Conservation (phyloP, 805 yeast species). For the Starmerella floris region DNA sequence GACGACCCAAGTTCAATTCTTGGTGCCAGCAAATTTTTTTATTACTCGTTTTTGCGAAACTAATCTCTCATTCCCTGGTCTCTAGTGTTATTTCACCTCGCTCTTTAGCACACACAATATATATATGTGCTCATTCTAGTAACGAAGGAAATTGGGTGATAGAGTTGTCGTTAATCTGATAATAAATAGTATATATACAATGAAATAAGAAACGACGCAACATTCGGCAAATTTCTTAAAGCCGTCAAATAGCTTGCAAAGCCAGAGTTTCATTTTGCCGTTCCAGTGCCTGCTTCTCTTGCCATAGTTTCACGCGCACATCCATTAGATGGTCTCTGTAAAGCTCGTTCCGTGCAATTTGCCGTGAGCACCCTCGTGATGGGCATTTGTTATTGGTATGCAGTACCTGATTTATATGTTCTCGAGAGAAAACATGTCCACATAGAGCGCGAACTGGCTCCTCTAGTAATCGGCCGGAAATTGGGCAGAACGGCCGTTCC, state of each 20-base stretch:
- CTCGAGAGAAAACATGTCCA: constrained; percentile 14
- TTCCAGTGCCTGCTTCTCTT: not conserved
- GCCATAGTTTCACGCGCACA: constrained; percentile 3
- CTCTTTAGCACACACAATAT: too few species aligned
- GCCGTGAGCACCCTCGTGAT: constrained; percentile 8
- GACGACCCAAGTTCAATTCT: constrained; percentile 23
- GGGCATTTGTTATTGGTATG: constrained; percentile 4
- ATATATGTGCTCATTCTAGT: too few species aligned
- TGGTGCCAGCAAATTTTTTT: constrained; percentile 20
- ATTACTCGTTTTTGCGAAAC: too few species aligned
- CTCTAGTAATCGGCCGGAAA: constrained; percentile 8
- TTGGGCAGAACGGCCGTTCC: constrained; percentile 9
- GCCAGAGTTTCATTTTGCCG: not conserved
- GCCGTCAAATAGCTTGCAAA: not conserved
- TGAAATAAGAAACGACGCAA: too few species aligned
- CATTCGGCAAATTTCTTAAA: too few species aligned
- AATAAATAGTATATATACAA: too few species aligned
- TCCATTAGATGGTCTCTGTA: constrained; percentile 14
- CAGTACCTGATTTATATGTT: not conserved
- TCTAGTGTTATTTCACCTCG: too few species aligned
- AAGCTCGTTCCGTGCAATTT: not conserved
- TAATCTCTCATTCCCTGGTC: too few species aligned
- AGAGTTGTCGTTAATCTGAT: too few species aligned
- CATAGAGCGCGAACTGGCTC: constrained; percentile 17
- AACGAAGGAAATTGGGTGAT: too few species aligned